These are phyloP conservation scores for Orbilia oligospora DNA, from an alignment of 2,329 filamentous ascomycete genomes.

Conservation along the genomic window DNA sequence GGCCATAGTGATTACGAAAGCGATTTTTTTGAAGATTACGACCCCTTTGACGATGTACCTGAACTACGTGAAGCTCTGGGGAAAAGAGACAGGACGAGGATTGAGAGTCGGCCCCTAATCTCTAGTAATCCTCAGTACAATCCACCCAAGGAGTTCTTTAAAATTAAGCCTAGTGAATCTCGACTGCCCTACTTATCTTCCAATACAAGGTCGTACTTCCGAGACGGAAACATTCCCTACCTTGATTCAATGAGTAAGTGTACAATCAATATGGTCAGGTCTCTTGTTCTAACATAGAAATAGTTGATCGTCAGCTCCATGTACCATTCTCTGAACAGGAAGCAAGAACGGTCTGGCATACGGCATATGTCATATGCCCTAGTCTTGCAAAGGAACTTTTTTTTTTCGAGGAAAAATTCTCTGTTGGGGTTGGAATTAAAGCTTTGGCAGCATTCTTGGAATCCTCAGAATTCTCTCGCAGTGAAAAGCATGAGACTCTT, in stretches of 20 bases:
- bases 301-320: slow-evolving; percentile 31
- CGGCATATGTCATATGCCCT: slow-evolving; percentile 26
- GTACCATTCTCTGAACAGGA: slow-evolving; percentile 39
- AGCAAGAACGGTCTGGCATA: slow-evolving; percentile 38
- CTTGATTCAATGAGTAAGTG: slow-evolving; percentile 30
- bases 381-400: slow-evolving; percentile 7
- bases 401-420: slow-evolving; percentile 23
- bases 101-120: neutral
- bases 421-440: slow-evolving; percentile 11
- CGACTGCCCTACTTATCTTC: slow-evolving; percentile 44
- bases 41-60: slow-evolving; percentile 61
- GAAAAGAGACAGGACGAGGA: slow-evolving; percentile 15
- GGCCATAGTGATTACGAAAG: slow-evolving; percentile 25
- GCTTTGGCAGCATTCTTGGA: slow-evolving; percentile 20
- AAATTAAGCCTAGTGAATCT: slow-evolving; percentile 7
- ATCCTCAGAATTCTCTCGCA: slow-evolving; percentile 7
- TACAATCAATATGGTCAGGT: neutral
- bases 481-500: slow-evolving; percentile 26
- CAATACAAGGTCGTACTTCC: slow-evolving; percentile 27
- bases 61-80: slow-evolving; percentile 23
- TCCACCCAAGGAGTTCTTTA: slow-evolving; percentile 22
- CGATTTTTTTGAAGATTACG: slow-evolving; percentile 63
- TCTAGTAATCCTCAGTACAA: neutral
- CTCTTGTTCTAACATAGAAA: slow-evolving; percentile 12
- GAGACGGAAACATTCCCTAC: slow-evolving; percentile 4